phyloP scores from a whole-genome alignment of 1,284 basidiomycete genomes.

The Ustilago esculenta region DNA sequence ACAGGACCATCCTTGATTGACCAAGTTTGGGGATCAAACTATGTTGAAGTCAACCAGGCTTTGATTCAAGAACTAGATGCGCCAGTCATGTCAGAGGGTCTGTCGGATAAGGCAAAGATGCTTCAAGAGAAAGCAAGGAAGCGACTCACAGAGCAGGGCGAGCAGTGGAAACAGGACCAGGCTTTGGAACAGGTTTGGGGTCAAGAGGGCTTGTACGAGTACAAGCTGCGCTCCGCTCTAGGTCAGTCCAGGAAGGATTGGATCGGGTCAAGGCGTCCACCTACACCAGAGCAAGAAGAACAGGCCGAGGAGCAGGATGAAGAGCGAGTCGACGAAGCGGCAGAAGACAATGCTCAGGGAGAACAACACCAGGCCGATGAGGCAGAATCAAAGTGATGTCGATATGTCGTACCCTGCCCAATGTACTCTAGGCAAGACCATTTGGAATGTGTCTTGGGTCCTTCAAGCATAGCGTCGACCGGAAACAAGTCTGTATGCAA shows the following conservation, averaged over 20 bases:
- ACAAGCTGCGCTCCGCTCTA: constrained; percentile 26
- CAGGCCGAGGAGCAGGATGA: constrained; percentile 3
- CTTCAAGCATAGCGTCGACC: too few relatives aligned
- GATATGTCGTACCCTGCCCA: not conserved
- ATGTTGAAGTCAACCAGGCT: constrained; percentile 21
- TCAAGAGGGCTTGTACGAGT: constrained; percentile 44
- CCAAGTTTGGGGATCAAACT: constrained; percentile 14
- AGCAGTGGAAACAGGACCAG: constrained; percentile 25
- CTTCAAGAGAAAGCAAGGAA: constrained; percentile 15
- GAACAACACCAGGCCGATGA: constrained; percentile 4
- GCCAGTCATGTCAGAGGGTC: not conserved
- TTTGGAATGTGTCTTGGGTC: too few relatives aligned
- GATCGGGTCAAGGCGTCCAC: constrained; percentile 22
- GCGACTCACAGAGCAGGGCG: constrained; percentile 10
- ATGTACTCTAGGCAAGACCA: too few relatives aligned
- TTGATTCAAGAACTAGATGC: constrained; percentile 26
- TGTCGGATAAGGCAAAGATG: constrained; percentile 5
- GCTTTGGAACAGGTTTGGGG: constrained; percentile 31
- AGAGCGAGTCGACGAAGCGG: constrained; percentile 3
- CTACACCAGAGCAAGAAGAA: constrained; percentile 15
- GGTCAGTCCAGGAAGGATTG: constrained; percentile 33
- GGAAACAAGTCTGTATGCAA: too few relatives aligned
- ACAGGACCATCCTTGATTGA: constrained; percentile 17
- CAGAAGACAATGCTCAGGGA: constrained; percentile 1
- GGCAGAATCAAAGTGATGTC: not conserved